phyloP scores from a whole-genome alignment of 345 rosid genomes.

The Mangifera indica region DNA sequence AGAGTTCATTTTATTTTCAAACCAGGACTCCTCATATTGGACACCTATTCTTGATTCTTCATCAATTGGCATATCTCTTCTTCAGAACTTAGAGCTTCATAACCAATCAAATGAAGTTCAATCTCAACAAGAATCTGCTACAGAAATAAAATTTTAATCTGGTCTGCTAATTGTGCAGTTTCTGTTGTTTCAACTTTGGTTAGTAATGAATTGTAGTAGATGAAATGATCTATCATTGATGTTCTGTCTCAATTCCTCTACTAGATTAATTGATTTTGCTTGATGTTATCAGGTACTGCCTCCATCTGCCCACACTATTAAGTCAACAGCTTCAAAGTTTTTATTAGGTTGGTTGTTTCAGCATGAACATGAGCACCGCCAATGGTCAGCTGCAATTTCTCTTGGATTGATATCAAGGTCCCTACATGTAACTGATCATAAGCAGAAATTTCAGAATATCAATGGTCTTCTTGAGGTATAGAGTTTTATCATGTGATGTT shows the following conservation, averaged over 20 bases:
- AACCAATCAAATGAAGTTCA: not conserved
- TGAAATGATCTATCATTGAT: not conserved
- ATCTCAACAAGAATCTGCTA: slow-evolving; percentile 1
- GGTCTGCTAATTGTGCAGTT: not conserved
- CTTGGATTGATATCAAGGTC: slow-evolving; percentile 81
- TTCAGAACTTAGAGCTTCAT: not conserved
- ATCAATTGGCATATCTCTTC: not conserved
- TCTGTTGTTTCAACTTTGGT: not conserved
- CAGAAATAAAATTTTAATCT: not conserved
- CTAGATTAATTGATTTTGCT: slow-evolving; percentile 21
- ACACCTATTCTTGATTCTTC: no score
- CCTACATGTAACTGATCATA: slow-evolving; percentile 78
- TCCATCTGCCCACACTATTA: slow-evolving; percentile 68
- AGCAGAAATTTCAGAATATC: slow-evolving; percentile 70
- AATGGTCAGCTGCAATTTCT: slow-evolving; percentile 93
- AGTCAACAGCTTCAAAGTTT: slow-evolving; percentile 79
- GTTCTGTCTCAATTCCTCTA: not conserved
- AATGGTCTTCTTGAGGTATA: slow-evolving; percentile 76
- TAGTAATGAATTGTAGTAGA: not conserved
- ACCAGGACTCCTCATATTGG: no score
- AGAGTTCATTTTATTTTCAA: no score
- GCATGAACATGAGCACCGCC: slow-evolving; percentile 86
- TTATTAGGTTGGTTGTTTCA: slow-evolving; percentile 74
- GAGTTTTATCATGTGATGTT: slow-evolving; percentile 10
- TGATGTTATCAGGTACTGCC: slow-evolving; percentile 67